Evolutionary conservation across 169 alveolate genomes (phyloP).

Genomic region (Plasmodium inui): DNA sequence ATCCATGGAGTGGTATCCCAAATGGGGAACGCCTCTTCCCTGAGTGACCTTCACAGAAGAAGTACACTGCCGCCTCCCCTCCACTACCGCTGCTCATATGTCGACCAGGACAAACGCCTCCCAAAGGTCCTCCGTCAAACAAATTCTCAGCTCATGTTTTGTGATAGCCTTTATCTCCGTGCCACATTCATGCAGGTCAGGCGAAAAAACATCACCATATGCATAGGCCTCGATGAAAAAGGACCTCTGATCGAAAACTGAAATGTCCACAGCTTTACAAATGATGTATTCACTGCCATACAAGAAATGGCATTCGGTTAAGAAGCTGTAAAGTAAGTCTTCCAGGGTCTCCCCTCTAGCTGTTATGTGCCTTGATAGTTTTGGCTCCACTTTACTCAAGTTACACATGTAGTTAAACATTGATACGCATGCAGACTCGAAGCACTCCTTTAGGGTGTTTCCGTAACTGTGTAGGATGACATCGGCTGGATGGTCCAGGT

Average conservation of each 20-base stretch:
- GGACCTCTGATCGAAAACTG: background rate
- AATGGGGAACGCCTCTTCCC: background rate
- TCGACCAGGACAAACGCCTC: constrained; percentile 61
- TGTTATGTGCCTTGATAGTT: constrained; percentile 6
- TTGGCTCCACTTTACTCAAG: constrained; percentile 59
- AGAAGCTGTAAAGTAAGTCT: constrained; percentile 72
- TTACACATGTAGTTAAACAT: constrained; percentile 82
- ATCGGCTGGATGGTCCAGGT: constrained; percentile 85
- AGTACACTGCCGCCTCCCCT: background rate
- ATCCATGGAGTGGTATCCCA: background rate
- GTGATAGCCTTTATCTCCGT: constrained; percentile 86
- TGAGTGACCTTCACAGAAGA: background rate
- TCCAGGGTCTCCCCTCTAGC: constrained; percentile 46
- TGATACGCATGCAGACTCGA: constrained; percentile 76
- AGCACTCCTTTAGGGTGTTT: constrained; percentile 56
- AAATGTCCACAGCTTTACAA: constrained; percentile 74
- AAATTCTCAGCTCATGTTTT: constrained; percentile 76
- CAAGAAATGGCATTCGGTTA: constrained; percentile 80
- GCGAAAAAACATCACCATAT: constrained; percentile 78
- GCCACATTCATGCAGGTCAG: constrained; percentile 76
- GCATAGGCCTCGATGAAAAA: constrained; percentile 60
- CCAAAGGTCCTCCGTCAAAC: constrained; percentile 9
- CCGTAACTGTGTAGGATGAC: constrained; percentile 81
- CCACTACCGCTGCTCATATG: background rate
- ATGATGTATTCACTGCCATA: constrained; percentile 80